Evolutionary conservation across 2,329 filamentous ascomycete genomes (phyloP), one percentile per base, ranked within the genome.

Genomic region (Fusarium palustre): DNA sequence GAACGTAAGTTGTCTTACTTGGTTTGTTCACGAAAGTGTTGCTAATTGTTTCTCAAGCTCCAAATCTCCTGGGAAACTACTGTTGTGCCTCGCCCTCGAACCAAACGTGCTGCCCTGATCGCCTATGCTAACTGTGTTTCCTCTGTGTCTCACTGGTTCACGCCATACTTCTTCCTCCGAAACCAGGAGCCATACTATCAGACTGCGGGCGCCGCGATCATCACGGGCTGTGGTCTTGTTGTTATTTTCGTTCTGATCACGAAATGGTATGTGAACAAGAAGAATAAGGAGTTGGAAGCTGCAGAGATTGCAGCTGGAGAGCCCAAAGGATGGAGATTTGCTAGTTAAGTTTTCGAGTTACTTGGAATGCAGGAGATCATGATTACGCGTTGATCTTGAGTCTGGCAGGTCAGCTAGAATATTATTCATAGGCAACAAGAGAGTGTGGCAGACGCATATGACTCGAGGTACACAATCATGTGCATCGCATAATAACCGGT

Each of bases 51-150:
- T 7, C 1, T 4, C 3, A 1, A 68, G 65, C 54, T 68, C 4
- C 79, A 81, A 63, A 72, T 82, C 2, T 79, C 79, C 0, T 82
- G 80, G 81, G 80, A 82, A 50, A 81, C 80, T 0, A 81, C 79
- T 0, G 74, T 81, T 0, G 80, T 83, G 0, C 80, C 81, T 3
- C 74, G 77, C 0, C 80, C 81, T 0, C 75, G 80, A 2, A 79
- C 75, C 13, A 83, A 82, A 59, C 76, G 78, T 36, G 81, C 81
- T 0, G 81, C 80, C 0, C 76, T 82, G 2, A 79, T 83, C 48
- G 81, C 81, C 1, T 81, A 81, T 45, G 80, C 81, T 7, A 82
- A 82, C 49, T 80, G 77, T 34, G 76, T 81, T 2, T 79, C 76
- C n/a, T 77, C 78, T 7, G 72, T 76, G 1, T 79, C 77, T 3